Percentiles rank a stretch among this genome's conserved stretches.
These are phyloP conservation scores for Phoenix dactylifera DNA, from an alignment of 176 grass and related monocot genomes.

Conservation along the genomic window DNA sequence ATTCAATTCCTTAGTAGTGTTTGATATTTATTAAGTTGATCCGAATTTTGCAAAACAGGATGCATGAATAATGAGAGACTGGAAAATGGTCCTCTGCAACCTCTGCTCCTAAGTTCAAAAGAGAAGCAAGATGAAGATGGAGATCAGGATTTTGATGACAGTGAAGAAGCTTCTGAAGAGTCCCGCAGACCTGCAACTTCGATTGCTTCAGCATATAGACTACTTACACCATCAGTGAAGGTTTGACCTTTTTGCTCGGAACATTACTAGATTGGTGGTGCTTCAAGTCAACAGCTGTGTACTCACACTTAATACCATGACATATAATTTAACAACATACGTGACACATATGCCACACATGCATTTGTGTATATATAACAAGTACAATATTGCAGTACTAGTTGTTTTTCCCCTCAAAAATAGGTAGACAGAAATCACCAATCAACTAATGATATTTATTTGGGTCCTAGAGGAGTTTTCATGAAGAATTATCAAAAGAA, in stretches of 20 bases:
- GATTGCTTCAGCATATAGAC: constrained; percentile 67
- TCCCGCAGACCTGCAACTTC: constrained; percentile 56
- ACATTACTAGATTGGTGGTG: not conserved
- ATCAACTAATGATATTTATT: too few relatives aligned
- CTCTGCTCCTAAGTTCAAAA: constrained; percentile 46
- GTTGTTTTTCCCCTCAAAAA: too few relatives aligned
- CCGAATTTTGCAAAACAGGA: constrained; percentile 29
- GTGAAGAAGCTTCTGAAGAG: constrained; percentile 39
- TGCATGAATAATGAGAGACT: constrained; percentile 28
- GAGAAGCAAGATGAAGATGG: constrained; percentile 41
- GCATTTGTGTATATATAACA: too few relatives aligned
- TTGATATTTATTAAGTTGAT: not conserved
- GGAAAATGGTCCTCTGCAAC: constrained; percentile 57
- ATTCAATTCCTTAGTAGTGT: not conserved
- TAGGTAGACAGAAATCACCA: too few relatives aligned
- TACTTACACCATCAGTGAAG: constrained; percentile 91
- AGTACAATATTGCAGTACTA: too few relatives aligned
- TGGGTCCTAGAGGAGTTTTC: too few relatives aligned
- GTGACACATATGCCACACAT: too few relatives aligned
- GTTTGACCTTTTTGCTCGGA: constrained; percentile 11
- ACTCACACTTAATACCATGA: too few relatives aligned
- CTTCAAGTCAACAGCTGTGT: too few relatives aligned
- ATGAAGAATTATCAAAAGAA: too few relatives aligned
- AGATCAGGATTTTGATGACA: constrained; percentile 50
- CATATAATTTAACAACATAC: too few relatives aligned